These are phyloP conservation scores for Rhizopus delemar DNA, from an alignment of 371 early-diverging fungal species.

Conservation along the genomic window DNA sequence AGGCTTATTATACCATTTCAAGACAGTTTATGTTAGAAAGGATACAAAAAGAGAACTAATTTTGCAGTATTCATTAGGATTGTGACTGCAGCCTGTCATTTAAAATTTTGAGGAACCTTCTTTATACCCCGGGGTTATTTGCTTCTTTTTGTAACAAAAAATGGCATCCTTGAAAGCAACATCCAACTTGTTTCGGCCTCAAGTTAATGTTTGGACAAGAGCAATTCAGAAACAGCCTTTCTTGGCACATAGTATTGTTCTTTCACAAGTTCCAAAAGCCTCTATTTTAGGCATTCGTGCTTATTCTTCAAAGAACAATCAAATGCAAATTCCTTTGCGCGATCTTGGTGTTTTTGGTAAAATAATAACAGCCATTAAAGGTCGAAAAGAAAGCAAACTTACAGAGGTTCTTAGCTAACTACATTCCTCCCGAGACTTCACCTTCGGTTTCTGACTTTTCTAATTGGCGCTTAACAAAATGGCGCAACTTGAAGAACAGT, in stretches of 20 bases:
- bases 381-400: background rate
- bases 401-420: conserved; percentile 35
- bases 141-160: background rate
- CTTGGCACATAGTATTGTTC: conserved; percentile 8
- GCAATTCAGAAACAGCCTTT: conserved; percentile 16
- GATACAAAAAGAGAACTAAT: too few species aligned
- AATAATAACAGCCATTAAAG: background rate
- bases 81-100: conserved; percentile 8
- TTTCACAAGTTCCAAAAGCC: conserved; percentile 21
- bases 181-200: conserved; percentile 14
- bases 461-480: conserved; percentile 52
- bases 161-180: background rate
- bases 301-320: conserved; percentile 24
- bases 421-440: conserved; percentile 50
- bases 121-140: background rate
- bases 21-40: too few species aligned
- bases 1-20: too few species aligned
- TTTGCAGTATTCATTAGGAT: background rate
- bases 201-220: conserved; percentile 11
- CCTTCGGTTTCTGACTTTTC: conserved; percentile 50
- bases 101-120: conserved; percentile 3
- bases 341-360: conserved; percentile 57
- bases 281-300: conserved; percentile 23
- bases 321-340: conserved; percentile 43
- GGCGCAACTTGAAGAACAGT: conserved; percentile 52